Base-by-base conservation (phyloP, 768 basidiomycete species). In the Leccinum incarnatum region DNA sequence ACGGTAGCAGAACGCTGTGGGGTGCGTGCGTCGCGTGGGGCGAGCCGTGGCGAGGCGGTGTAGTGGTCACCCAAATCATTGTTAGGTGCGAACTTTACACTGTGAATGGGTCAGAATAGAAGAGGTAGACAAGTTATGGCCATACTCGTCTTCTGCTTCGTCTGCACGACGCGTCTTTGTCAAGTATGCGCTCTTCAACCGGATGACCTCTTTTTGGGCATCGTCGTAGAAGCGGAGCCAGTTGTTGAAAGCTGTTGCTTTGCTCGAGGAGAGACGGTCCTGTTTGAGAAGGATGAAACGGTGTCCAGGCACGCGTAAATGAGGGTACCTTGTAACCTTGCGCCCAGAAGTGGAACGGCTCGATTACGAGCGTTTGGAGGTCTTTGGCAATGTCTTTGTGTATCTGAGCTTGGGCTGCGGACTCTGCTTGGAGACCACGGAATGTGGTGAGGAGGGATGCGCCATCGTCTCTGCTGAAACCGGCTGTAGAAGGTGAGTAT, bases 61-160 rank as follows among this genome's bases (percentile, higher is more conserved):
- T 89, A 94, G 61, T 83, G 86, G 73, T 95, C 93, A 36, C 78
- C 75, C 14, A 78, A 64, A 53, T 80, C 80, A 49, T 76, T 74
- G 66, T 81, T 87, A 7, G 94, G 94, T 6, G 93, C 92, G 67
- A 96, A 96, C 67, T 91, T 93, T 45, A 84, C 91, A 71, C 94
- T 96, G 67, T 53, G 40, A 58, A 61, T 62, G 56, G 60, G 37
- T 63, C 27, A 69, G 58, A 14, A 37, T 29, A 25, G 2, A 34
- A 10, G 7, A n/a, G 12, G 36, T 27, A 46, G 51, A 54, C 30
- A 47, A 53, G 52, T 40, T 29, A 12, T 14, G 1, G 5, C 79
- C 93, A 67, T 73, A 96, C 95, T 96, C 94, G 70, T 97, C 95
- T 70, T 93, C 93, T 8, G 89, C 88, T 68, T 97, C 95, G 65